Evolutionary conservation across 2,329 filamentous ascomycete genomes (phyloP).

Genomic region (Neofusicoccum parvum): DNA sequence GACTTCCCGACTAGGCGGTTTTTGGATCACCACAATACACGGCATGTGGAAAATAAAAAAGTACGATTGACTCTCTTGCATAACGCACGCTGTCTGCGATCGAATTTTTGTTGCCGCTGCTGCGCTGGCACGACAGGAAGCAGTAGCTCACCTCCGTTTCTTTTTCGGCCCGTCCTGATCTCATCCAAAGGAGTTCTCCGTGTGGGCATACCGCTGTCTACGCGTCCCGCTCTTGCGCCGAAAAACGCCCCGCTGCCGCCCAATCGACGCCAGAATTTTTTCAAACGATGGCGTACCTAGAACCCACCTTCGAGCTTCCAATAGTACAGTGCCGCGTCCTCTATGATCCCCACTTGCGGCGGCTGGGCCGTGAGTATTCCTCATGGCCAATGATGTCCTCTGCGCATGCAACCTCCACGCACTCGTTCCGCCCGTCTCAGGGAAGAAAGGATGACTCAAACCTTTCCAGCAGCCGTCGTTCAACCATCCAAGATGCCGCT

Average conservation of each 20-base stretch:
- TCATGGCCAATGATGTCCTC: background rate
- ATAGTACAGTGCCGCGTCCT: background rate
- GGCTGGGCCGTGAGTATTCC: background rate
- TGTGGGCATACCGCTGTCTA: background rate
- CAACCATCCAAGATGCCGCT: slow-evolving; percentile 74
- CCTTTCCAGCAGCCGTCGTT: background rate
- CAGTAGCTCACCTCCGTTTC: background rate
- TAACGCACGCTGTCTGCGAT: too few species aligned
- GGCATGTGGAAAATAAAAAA: too few species aligned
- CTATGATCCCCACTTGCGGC: background rate
- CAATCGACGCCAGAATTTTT: background rate
- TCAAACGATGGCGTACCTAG: background rate
- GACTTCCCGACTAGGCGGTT: too few species aligned
- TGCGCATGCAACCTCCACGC: background rate
- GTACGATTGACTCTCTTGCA: too few species aligned
- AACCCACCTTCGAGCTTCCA: background rate
- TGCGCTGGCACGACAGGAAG: background rate
- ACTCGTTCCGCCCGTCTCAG: background rate
- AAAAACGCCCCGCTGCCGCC: background rate
- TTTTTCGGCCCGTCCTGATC: background rate
- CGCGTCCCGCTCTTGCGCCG: background rate
- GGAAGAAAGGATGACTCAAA: background rate
- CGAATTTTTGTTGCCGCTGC: background rate
- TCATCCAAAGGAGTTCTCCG: background rate
- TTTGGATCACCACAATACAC: too few species aligned